A percentile compares a stretch with the other conserved stretches of the same genome.
These are phyloP conservation scores for Phytophthora colocasiae DNA, from an alignment of 352 stramenopile genomes.

Conservation along the genomic window DNA sequence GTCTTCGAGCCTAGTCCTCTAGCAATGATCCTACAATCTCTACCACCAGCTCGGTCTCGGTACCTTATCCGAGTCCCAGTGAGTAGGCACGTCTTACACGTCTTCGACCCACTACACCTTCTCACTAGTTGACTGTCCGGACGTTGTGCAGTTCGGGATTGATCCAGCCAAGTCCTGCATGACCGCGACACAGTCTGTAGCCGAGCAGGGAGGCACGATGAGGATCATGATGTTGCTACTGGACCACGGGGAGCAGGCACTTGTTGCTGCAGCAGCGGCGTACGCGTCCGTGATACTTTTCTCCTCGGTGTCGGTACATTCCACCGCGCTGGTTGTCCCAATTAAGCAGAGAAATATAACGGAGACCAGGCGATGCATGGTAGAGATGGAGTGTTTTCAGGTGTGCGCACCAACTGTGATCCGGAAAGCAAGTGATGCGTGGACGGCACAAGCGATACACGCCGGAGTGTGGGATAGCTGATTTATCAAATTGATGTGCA, in stretches of 20 bases:
- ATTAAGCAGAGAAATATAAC: background rate
- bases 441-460: no score
- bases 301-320: constrained; percentile 22
- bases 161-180: constrained; percentile 19
- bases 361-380: background rate
- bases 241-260: constrained; percentile 21
- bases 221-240: constrained; percentile 20
- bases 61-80: no score
- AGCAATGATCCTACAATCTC: no score
- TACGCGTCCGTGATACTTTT: constrained; percentile 19
- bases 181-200: constrained; percentile 21
- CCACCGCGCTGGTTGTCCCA: background rate
- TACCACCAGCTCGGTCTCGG: no score
- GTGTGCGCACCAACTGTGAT: background rate
- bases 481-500: no score
- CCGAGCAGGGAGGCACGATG: constrained; percentile 31
- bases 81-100: no score
- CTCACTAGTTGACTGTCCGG: background rate
- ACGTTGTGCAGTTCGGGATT: constrained; percentile 32
- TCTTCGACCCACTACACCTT: no score
- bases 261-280: constrained; percentile 12
- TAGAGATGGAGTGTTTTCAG: background rate
- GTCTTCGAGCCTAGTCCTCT: no score
- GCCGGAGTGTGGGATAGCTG: no score
- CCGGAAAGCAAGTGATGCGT: no score